Evolutionary conservation across 2,329 filamentous ascomycete genomes (phyloP), one percentile per base, ranked within the genome.

Genomic region (Aspergillus ibericus): DNA sequence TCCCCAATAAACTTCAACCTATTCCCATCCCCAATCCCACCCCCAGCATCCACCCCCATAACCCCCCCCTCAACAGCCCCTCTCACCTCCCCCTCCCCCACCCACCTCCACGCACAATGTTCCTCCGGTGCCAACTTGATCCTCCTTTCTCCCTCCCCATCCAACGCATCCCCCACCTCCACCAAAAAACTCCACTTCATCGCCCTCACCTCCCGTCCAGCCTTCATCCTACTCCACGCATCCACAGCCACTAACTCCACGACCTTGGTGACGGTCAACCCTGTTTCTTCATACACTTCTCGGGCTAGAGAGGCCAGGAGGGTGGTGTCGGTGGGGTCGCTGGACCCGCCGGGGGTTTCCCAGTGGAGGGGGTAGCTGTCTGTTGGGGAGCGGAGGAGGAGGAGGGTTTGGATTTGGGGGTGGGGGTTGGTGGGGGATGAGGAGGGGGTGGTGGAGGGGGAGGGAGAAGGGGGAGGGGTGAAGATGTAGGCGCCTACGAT

Each of bases 321-420:
- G 0, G 78, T 82, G 13, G 71, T 65, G 58, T 85, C 82, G 25
- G 68, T 69, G 1, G 58, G 50, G 36, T 84, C 82, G 27, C 75
- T 73, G 12, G 76, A 77, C 2, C 83, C 83, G 6, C 82, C 82
- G 3, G 83, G 82, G 1, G 81, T 73, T 62, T 85, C 83, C 82
- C 82, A 81, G 58, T 66, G 68, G 6, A 70, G 68, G 0, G 75
- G 72, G 58, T 72, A 75, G 2, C 71, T 68, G 59, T 82, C 78
- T n/a, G 66, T 66, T 1, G 65, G 49, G 27, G 77, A 67, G 55
- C 79, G 77, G 53, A 79, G 79, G n/a, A 82, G 68, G 22, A 82
- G 71, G 10, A 82, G 75, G 53, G 79, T 67, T 27, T 79, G 16
- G 10, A 46, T n/a, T 22, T n/a, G 27, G 52, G n/a, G 44, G 36